phyloP scores from a whole-genome alignment of 73 alveolate genomes.

The Paramecium primaurelia region DNA sequence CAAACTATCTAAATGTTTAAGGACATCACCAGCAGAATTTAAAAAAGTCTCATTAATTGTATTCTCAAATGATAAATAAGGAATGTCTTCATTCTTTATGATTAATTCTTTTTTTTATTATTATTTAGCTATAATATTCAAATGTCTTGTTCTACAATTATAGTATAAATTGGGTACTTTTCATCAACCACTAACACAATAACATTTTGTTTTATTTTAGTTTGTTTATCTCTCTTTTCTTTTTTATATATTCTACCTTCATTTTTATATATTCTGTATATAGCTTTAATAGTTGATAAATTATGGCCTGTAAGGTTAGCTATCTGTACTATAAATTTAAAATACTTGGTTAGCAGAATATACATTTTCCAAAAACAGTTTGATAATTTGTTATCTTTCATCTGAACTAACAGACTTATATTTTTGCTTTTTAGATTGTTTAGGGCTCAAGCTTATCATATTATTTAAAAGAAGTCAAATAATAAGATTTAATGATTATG shows the following conservation, averaged over 20 bases:
- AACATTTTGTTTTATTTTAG: not conserved
- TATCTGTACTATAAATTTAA: not conserved
- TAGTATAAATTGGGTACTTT: not conserved
- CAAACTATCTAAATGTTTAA: not conserved
- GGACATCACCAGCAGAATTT: not conserved
- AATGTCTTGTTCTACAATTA: not conserved
- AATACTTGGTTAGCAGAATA: not conserved
- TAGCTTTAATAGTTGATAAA: slow-evolving; percentile 29
- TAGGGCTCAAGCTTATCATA: not conserved
- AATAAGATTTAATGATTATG: not conserved
- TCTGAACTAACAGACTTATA: not conserved
- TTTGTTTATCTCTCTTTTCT: not conserved
- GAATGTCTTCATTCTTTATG: not conserved
- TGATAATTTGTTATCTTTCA: not conserved
- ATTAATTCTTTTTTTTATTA: not conserved
- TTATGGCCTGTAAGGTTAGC: slow-evolving; percentile 20
- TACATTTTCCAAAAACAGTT: not conserved
- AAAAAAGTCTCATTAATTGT: not conserved
- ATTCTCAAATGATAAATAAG: not conserved
- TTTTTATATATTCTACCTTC: slow-evolving; percentile 27
- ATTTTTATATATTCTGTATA: not conserved
- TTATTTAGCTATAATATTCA: not conserved
- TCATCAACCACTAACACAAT: not conserved
- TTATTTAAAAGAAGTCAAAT: not conserved
- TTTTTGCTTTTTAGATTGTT: not conserved